A percentile compares a stretch with the other conserved stretches of the same genome.
These are phyloP conservation scores for Peniophora sp. DNA, from an alignment of 1,284 basidiomycete species.

Conservation along the genomic window DNA sequence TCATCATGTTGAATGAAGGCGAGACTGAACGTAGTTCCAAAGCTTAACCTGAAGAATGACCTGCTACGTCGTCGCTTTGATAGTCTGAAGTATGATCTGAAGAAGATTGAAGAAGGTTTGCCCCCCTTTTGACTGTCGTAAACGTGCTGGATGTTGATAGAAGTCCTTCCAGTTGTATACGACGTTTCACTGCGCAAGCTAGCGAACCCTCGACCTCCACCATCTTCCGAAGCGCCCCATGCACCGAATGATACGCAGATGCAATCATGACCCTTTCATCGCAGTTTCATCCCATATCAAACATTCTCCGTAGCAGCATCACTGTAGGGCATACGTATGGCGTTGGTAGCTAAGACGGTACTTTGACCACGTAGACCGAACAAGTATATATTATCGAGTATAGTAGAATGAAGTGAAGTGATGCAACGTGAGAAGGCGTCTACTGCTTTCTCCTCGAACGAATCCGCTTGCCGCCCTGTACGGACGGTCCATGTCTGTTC, in stretches of 20 bases:
- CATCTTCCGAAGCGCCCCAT: too few species aligned
- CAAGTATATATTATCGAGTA: too few species aligned
- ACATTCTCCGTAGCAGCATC: too few species aligned
- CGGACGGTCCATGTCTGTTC: slow-evolving; percentile 50
- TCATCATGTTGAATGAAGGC: background rate
- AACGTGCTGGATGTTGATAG: too few species aligned
- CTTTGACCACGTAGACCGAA: too few species aligned
- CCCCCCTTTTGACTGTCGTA: slow-evolving; percentile 2
- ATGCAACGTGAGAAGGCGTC: background rate
- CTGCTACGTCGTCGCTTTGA: slow-evolving; percentile 71
- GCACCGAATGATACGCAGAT: background rate
- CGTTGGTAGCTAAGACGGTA: too few species aligned
- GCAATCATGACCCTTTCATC: background rate
- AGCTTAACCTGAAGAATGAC: slow-evolving; percentile 91
- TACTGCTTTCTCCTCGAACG: slow-evolving; percentile 44
- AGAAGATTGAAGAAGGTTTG: slow-evolving; percentile 84
- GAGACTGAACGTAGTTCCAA: slow-evolving; percentile 1
- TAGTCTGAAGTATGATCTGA: slow-evolving; percentile 80
- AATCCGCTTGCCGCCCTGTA: slow-evolving; percentile 70
- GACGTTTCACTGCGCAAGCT: slow-evolving; percentile 76
- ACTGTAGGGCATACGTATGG: too few species aligned
- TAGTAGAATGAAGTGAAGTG: too few species aligned
- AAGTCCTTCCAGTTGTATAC: background rate
- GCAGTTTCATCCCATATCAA: too few species aligned
- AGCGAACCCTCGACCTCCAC: slow-evolving; percentile 17